Percentiles rank a stretch among this genome's conserved stretches.
Conservation (phyloP, 1,139 yeast genomes). For the Pichia sp. region DNA sequence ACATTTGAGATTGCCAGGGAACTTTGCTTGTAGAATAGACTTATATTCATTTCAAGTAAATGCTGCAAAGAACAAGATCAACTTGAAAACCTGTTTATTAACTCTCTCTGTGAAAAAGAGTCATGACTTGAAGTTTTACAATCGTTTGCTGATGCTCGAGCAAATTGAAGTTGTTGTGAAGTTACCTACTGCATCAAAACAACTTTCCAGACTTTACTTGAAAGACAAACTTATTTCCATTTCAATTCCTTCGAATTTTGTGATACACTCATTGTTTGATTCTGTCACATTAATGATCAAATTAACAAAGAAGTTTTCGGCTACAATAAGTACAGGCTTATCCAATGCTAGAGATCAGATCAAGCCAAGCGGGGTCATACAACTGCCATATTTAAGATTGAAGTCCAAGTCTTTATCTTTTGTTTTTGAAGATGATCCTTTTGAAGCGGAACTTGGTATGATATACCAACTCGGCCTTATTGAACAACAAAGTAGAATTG, state of each 20-base stretch:
- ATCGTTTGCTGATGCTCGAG: slow-evolving; percentile 11
- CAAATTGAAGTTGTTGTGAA: slow-evolving; percentile 22
- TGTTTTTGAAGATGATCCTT: slow-evolving; percentile 73
- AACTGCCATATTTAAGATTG: slow-evolving; percentile 48
- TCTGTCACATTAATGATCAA: slow-evolving; percentile 50
- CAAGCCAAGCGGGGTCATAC: slow-evolving; percentile 32
- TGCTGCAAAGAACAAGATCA: slow-evolving; percentile 22
- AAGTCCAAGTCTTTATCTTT: slow-evolving; percentile 42
- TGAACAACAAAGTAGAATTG: slow-evolving; percentile 64
- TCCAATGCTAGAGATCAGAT: slow-evolving; percentile 33
- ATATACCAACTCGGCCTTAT: slow-evolving; percentile 68
- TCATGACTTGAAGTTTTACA: slow-evolving; percentile 1
- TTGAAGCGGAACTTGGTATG: slow-evolving; percentile 70
- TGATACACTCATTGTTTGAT: slow-evolving; percentile 56
- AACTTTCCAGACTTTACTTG: slow-evolving; percentile 29
- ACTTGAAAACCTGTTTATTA: slow-evolving; percentile 31
- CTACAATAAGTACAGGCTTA: slow-evolving; percentile 37
- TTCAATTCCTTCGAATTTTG: slow-evolving; percentile 42
- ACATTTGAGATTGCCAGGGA: slow-evolving; percentile 37
- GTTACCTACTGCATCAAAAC: slow-evolving; percentile 14
- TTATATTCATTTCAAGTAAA: slow-evolving; percentile 27
- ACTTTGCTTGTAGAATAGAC: too few relatives aligned
- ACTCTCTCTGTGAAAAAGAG: slow-evolving; percentile 41
- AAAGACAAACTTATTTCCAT: slow-evolving; percentile 39
- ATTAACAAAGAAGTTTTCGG: slow-evolving; percentile 46